phyloP scores from a whole-genome alignment of 441 rosid species.

The Arabidopsis lyrata region DNA sequence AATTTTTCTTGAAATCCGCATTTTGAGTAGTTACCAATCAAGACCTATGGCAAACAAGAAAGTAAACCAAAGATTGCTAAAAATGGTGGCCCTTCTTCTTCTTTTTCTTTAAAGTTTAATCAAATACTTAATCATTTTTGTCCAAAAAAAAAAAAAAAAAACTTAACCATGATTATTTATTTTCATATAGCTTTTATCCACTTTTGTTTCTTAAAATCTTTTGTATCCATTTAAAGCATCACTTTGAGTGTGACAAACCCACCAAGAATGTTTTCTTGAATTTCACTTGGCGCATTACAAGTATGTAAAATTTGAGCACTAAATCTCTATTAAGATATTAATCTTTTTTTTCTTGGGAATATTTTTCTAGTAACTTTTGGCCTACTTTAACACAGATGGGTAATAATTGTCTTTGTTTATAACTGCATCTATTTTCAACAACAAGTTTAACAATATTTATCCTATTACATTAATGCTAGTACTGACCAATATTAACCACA shows the following conservation, averaged over 20 bases:
- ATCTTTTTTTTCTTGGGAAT: neutral
- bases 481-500: slow-evolving; percentile 26
- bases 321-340: neutral
- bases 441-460: slow-evolving; percentile 23
- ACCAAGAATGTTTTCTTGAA: slow-evolving; percentile 17
- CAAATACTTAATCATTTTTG: too few relatives aligned
- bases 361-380: slow-evolving; percentile 19
- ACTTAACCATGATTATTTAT: slow-evolving; percentile 28
- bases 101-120: neutral
- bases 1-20: too few relatives aligned
- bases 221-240: slow-evolving; percentile 14
- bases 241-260: slow-evolving; percentile 30
- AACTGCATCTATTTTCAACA: slow-evolving; percentile 26
- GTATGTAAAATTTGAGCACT: slow-evolving; percentile 25
- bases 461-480: slow-evolving; percentile 7
- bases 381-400: slow-evolving; percentile 26
- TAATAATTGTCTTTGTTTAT: slow-evolving; percentile 9
- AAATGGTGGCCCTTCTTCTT: slow-evolving; percentile 36
- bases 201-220: neutral
- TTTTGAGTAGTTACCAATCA: too few relatives aligned
- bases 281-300: slow-evolving; percentile 26
- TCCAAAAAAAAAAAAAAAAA: too few relatives aligned
- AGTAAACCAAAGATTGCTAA: slow-evolving; percentile 23
- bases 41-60: slow-evolving; percentile 43
- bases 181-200: neutral